Conservation (phyloP, 2,329 filamentous ascomycete species). For the Exserohilum rostratum region DNA sequence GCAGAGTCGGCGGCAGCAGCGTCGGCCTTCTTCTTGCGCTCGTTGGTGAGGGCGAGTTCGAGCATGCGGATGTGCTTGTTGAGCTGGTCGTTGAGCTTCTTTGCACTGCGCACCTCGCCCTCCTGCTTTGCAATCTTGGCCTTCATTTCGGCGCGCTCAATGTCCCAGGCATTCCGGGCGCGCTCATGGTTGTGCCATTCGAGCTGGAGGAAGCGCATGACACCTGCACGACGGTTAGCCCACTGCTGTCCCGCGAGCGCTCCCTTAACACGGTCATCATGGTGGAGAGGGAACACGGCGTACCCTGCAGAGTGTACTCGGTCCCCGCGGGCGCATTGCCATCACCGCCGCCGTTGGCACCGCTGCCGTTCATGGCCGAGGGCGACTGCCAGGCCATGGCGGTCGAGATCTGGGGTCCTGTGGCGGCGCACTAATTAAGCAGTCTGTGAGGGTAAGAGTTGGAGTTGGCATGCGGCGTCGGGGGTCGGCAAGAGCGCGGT, state of each 20-base stretch:
- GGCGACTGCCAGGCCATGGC: conserved; percentile 74
- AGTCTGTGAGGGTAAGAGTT: conserved; percentile 26
- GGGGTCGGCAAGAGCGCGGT: conserved; percentile 30
- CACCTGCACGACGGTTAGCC: conserved; percentile 63
- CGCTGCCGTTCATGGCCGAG: conserved; percentile 66
- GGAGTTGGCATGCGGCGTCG: conserved; percentile 39
- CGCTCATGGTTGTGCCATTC: conserved; percentile 99
- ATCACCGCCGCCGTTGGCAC: conserved; percentile 56
- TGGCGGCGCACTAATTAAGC: conserved; percentile 27
- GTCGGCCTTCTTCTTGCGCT: conserved; percentile 70
- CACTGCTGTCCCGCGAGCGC: conserved; percentile 5
- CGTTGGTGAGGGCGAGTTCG: conserved; percentile 84
- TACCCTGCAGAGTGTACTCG: conserved; percentile 75
- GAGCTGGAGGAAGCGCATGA: conserved; percentile 98
- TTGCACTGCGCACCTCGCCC: conserved; percentile 83
- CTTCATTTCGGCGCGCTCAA: conserved; percentile 99
- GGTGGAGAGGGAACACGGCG: conserved; percentile 11
- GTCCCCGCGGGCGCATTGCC: conserved; percentile 64
- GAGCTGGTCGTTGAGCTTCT: conserved; percentile 85
- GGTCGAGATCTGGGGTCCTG: conserved; percentile 27
- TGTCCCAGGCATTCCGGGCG: conserved; percentile 98
- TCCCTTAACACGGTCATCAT: conserved; percentile 9
- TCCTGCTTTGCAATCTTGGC: conserved; percentile 93
- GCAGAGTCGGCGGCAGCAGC: conserved; percentile 59
- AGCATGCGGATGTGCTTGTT: conserved; percentile 90